Base-by-base conservation (phyloP, 2,329 filamentous ascomycete genomes). In the Epichloe glyceriae region DNA sequence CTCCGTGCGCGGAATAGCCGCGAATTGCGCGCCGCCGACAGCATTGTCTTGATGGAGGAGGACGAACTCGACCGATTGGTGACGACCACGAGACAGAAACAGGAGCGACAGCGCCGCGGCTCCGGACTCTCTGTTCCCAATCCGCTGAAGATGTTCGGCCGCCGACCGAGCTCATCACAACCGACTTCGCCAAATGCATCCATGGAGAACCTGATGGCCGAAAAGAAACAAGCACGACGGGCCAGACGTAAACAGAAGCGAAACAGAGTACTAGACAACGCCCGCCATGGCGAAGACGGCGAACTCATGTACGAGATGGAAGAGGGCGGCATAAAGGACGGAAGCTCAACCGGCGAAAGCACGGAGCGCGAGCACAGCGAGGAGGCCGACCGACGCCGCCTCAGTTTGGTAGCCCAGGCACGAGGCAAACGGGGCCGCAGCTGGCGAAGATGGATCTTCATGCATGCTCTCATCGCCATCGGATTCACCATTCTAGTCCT, bases 221-320 rank as follows among this genome's bases (percentile, higher is more conserved):
- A 79, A 57, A 79, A 76, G 55, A 72, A 75, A 55, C 65, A 64
- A 51, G 66, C 65, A 45, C 70, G 78, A 45, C 73, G 73, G 51
- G 66, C 70, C 41, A 70, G 77, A 61, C 70, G 78, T 50, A 67
- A 69, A 56, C 70, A 72, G 59, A 80, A 78, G 66, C 73, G 69
- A 68, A 73, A 75, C 54, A 71, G 67, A 56, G 64, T 78, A 61
- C 66, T 74, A 58, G 70, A 73, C 50, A 70, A 76, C 49, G 79
- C 79, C 4, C 71, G 71, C 26, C 66, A 80, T 53, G 82, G 82
- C 50, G 85, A 88, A 62, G 80, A 87, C 57, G 83, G 84, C 38
- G 79, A 83, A 64, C 71, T 94, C 60, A 87, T 95, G 83, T 90
- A 88, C 64, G 86, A 93, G 68, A 88, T 91, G 85, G 90, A 96